These are phyloP conservation scores for Pulveroboletus sp. DNA, from an alignment of 768 basidiomycete species.

Conservation along the genomic window DNA sequence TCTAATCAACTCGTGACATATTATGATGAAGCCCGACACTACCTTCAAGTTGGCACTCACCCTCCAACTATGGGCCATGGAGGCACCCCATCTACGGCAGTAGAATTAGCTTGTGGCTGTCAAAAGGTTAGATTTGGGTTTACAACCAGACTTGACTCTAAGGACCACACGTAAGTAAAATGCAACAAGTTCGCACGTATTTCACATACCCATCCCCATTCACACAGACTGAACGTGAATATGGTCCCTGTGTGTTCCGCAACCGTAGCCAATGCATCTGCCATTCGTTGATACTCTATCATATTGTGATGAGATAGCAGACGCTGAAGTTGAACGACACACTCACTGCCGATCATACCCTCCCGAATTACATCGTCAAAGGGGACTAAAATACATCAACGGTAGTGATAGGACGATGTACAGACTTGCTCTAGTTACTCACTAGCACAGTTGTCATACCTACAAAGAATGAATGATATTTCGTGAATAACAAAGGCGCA, in stretches of 20 bases:
- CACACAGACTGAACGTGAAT: slow-evolving; percentile 55
- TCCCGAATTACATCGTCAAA: slow-evolving; percentile 50
- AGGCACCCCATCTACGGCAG: slow-evolving; percentile 32
- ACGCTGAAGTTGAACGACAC: not conserved
- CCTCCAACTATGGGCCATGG: slow-evolving; percentile 40
- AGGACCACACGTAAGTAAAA: not conserved
- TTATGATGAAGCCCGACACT: not conserved
- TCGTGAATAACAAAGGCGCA: not conserved
- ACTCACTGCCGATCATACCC: slow-evolving; percentile 50
- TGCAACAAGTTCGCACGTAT: not conserved
- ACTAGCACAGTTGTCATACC: slow-evolving; percentile 61
- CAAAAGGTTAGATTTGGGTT: slow-evolving; percentile 32
- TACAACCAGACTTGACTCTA: slow-evolving; percentile 60
- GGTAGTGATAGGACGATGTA: not conserved
- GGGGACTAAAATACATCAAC: slow-evolving; percentile 37
- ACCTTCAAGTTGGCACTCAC: slow-evolving; percentile 22
- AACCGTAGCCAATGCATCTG: slow-evolving; percentile 47
- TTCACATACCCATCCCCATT: slow-evolving; percentile 58
- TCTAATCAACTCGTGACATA: slow-evolving; percentile 1
- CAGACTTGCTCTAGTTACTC: slow-evolving; percentile 3
- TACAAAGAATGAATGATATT: slow-evolving; percentile 17
- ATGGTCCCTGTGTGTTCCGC: slow-evolving; percentile 46
- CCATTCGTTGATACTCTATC: slow-evolving; percentile 56
- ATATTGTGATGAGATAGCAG: not conserved
- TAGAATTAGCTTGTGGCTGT: not conserved